phyloP scores from a whole-genome alignment of 352 stramenopile species.

The Phytophthora sp. region DNA sequence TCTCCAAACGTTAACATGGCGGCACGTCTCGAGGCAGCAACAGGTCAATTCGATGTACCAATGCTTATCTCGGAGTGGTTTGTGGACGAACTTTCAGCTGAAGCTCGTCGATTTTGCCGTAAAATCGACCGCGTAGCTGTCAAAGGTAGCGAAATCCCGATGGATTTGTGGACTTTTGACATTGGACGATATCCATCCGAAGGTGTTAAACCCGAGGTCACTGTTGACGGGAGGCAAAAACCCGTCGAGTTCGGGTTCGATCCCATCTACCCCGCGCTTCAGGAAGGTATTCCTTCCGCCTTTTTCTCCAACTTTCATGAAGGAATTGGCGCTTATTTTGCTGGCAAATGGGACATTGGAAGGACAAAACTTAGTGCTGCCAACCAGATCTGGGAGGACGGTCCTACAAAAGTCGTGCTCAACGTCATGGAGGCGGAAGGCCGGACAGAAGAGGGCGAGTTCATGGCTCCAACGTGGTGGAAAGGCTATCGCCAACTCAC shows the following conservation, averaged over 20 bases:
- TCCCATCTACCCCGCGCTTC: conserved; percentile 71
- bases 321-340: conserved; percentile 94
- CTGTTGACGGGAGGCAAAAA: conserved; percentile 74
- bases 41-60: conserved; percentile 95
- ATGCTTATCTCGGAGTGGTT: conserved; percentile 97
- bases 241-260: conserved; percentile 82
- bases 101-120: conserved; percentile 87
- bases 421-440: conserved; percentile 93
- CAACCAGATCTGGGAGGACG: conserved; percentile 92
- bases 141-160: conserved; percentile 96
- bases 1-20: conserved; percentile 99
- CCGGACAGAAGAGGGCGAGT: conserved; percentile 55
- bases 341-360: conserved; percentile 91
- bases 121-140: conserved; percentile 97
- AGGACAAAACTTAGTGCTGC: conserved; percentile 83
- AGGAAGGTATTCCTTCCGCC: conserved; percentile 78
- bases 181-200: conserved; percentile 83
- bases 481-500: conserved; percentile 92
- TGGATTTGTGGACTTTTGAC: conserved; percentile 95
- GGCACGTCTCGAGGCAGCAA: conserved; percentile 94
- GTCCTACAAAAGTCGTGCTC: conserved; percentile 91
- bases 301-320: conserved; percentile 94
- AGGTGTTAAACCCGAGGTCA: conserved; percentile 55
- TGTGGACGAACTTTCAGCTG: conserved; percentile 91
- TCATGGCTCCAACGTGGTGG: conserved; percentile 89